Base-by-base conservation (phyloP, 2,329 filamentous ascomycete genomes). In the Mycogone perniciosa region DNA sequence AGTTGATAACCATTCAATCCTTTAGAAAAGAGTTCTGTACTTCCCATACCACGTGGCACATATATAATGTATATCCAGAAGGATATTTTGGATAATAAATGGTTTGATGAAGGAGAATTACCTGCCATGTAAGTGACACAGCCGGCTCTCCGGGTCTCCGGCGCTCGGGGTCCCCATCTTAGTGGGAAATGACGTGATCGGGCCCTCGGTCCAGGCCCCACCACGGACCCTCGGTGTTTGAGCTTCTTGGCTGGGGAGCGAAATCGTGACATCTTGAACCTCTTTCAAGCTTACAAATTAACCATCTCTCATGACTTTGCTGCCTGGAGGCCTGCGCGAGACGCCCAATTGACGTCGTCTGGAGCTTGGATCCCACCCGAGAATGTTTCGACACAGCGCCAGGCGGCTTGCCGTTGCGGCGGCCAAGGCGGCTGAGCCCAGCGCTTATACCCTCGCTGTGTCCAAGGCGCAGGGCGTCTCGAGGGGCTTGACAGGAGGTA, bases 401-500 rank as follows among this genome's bases (percentile, higher is more conserved):
- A 81, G 86, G 62, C 79, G 81, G 55, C 85, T 93, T 44, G 80
- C 82, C 54, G 71, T 76, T 60, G 78, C 81, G 53, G 69, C 72
- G 57, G 71, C 71, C 53, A 72, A 71, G 54, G 67, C 70, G 46
- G 67, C 68, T 6, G 67, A 67, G 51, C 75, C 77, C 37, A 73
- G 75, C 67, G 63, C 79, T 42, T 82, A 88, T 63, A 83, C 83
- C 30, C 74, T 92, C 54, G 79, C 79, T 56, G 83, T 96, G 53
- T 89, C 89, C 39, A 82, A 82, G 64, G 88, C 88, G 31, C 90
- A 96, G 68, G 86, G 88, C 51, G 72, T 89, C 52, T 84, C 88
- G 45, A 80, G 85, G 65, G 85, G 89, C 43, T 77, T 96, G 59
- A 84, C 89, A 49, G 89, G 88, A 75, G 90, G 89, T 93, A 79